Percentiles rank a stretch among this genome's conserved stretches.
Conservation (phyloP, 2,329 filamentous ascomycete species). For the Berkeleyomyces basicola region DNA sequence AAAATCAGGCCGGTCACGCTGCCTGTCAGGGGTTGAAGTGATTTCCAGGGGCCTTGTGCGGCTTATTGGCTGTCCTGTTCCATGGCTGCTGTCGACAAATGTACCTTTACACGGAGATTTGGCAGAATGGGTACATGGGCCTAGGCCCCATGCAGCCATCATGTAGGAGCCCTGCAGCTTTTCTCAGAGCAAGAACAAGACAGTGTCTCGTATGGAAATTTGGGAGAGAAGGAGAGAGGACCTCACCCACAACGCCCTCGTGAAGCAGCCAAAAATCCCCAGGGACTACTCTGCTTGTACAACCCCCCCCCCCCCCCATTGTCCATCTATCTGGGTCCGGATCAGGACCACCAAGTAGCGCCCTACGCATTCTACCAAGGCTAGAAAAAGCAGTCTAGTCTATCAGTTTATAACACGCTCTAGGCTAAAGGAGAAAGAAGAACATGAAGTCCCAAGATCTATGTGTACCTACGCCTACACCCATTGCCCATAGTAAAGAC, state of each 20-base stretch:
- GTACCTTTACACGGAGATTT: slow-evolving; percentile 1
- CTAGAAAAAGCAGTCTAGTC: too few species aligned
- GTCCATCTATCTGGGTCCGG: too few species aligned
- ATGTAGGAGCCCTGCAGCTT: background rate
- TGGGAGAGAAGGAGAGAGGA: background rate
- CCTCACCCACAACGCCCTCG: too few species aligned
- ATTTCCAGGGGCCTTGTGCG: background rate
- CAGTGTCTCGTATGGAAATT: background rate
- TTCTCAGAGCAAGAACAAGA: background rate
- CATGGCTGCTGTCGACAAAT: background rate
- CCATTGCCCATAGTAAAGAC: background rate
- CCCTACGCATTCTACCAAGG: too few species aligned
- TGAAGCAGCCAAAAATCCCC: too few species aligned
- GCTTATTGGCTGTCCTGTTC: background rate
- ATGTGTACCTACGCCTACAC: background rate
- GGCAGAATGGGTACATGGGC: background rate
- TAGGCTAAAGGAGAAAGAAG: too few species aligned
- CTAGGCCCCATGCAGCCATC: background rate
- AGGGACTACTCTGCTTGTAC: too few species aligned
- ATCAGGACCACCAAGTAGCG: too few species aligned
- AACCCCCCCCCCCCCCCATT: too few species aligned
- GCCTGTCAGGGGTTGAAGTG: slow-evolving; percentile 5
- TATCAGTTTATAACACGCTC: too few species aligned
- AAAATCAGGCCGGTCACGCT: background rate
- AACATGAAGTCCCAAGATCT: too few species aligned